Conservation (phyloP, 1,139 yeast species). For the Wickerhamomyces sp. region DNA sequence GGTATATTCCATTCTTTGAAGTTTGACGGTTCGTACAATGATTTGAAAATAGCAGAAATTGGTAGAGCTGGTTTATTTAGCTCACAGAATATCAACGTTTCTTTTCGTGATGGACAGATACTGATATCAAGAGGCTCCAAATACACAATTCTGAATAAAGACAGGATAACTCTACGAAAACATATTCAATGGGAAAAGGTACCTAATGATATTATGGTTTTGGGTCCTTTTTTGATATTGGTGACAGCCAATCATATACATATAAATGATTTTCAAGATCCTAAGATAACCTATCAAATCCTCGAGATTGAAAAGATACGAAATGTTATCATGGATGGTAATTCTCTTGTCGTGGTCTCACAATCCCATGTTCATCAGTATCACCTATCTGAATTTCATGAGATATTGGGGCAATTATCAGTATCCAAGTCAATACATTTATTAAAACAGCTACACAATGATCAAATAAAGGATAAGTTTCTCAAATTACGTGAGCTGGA, state of each 20-base stretch:
- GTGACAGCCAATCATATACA: conserved; percentile 40
- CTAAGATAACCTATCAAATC: conserved; percentile 23
- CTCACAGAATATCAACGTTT: conserved; percentile 3
- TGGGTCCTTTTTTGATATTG: conserved; percentile 46
- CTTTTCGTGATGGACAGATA: background rate
- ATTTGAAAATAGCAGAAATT: background rate
- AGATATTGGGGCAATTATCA: conserved; percentile 32
- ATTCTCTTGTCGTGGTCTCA: conserved; percentile 14
- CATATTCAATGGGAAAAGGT: conserved; percentile 26
- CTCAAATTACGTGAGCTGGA: conserved; percentile 41
- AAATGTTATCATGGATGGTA: background rate
- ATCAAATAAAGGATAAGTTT: conserved; percentile 29
- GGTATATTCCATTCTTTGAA: background rate
- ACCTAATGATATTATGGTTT: conserved; percentile 32
- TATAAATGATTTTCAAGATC: conserved; percentile 39
- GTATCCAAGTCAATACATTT: conserved; percentile 39
- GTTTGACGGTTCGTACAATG: background rate
- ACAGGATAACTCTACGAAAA: conserved; percentile 11
- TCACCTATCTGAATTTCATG: conserved; percentile 30
- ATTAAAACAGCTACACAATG: conserved; percentile 29
- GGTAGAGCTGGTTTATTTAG: conserved; percentile 3
- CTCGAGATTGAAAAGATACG: conserved; percentile 18
- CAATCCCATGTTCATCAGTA: conserved; percentile 32
- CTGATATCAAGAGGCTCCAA: conserved; percentile 21
- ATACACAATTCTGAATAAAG: conserved; percentile 20